Evolutionary conservation across 208 protist genomes (phyloP), one percentile per base, ranked within the genome.

Genomic region (Leishmania turanica): DNA sequence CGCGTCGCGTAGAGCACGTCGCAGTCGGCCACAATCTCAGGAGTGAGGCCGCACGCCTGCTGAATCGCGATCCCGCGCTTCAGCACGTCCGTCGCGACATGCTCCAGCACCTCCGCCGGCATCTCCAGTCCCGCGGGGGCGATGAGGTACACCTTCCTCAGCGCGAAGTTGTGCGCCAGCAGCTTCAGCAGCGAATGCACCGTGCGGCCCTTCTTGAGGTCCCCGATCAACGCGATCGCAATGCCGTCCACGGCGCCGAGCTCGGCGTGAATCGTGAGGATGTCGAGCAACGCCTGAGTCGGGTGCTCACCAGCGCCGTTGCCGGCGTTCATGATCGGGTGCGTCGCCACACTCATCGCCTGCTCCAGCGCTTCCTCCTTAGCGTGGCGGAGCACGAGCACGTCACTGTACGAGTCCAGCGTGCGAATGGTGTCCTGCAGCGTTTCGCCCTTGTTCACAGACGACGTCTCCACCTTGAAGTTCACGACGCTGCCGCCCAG

Each of bases 241-340:
- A 99, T 86, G 19, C 95, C 97, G 84, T 99, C 92, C 21, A 97
- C 85, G 31, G 66, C 71, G 49, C 91, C 98, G 27, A 99, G 89
- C 89, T 99, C 98, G 45, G 98, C 95, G 69, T 94, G 85, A 34
- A 99, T 99, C 15, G 98, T 99, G 79, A 98, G 98, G 5, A 98
- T 83, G 82, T 99, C 99, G 21, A 99, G 92, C n/a, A 99, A 90
- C n/a, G 99, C 97, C 92, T 99, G 97, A 54, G 99, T 99, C 49
- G 99, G 99, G 89, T 99, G 99, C 89, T 99, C 99, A 62, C 99
- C 99, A 31, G 96, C 81, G 68, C 99, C 99, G 86, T 99, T 99
- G 78, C 99, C 99, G 21, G 93, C 98, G 90, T 99, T 99, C 90
- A 99, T 98, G 70, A 99, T 77, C 34, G 98, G 98, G 53, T 90